These are phyloP conservation scores for Penicillium samsonianum DNA, from an alignment of 495 filamentous ascomycete genomes.

Conservation along the genomic window DNA sequence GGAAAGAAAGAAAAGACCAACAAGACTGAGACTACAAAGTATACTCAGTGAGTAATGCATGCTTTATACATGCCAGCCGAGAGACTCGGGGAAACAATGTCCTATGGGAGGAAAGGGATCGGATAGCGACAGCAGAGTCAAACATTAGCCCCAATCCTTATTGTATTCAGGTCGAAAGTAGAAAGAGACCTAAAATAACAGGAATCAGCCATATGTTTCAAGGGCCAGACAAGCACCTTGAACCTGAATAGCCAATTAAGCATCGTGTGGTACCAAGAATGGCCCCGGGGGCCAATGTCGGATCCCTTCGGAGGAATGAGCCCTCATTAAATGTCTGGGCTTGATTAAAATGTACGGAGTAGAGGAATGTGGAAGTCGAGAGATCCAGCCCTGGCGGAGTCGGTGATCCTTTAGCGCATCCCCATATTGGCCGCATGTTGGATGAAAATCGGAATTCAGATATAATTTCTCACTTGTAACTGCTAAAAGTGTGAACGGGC, in stretches of 20 bases:
- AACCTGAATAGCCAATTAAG: neutral
- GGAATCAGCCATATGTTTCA: conserved; percentile 14
- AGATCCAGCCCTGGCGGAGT: neutral
- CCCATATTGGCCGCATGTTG: neutral
- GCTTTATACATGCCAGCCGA: neutral
- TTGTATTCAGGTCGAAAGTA: neutral
- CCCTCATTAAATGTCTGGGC: neutral
- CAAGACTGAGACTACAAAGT: neutral
- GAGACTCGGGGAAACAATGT: neutral
- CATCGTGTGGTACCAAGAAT: neutral
- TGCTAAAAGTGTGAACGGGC: too few relatives aligned
- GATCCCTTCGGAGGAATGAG: conserved; percentile 10
- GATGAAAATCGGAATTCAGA: neutral
- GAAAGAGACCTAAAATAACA: neutral
- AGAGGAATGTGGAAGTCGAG: conserved; percentile 6
- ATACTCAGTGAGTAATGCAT: neutral
- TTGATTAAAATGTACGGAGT: neutral
- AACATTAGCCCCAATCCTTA: conserved; percentile 7
- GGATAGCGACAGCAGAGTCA: conserved; percentile 5
- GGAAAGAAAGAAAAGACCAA: neutral
- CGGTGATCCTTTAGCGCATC: neutral
- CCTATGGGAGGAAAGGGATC: neutral
- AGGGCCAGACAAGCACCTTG: neutral
- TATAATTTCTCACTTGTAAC: neutral
- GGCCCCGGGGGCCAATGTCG: neutral